Conservation (phyloP, 768 basidiomycete genomes). For the Leucogyrophana mollusca region DNA sequence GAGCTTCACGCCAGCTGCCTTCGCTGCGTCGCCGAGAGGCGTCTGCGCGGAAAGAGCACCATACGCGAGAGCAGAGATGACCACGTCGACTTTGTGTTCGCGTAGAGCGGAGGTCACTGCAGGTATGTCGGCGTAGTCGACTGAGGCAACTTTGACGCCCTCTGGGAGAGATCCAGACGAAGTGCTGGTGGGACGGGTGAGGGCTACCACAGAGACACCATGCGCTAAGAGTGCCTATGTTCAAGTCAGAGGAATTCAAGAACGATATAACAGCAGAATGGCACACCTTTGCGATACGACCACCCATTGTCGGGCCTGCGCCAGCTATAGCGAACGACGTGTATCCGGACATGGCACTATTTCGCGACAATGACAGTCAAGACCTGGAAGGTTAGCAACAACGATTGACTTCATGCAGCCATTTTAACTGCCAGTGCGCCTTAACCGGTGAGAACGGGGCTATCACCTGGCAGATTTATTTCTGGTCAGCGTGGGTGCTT, state of each 20-base stretch:
- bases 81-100: conserved; percentile 32
- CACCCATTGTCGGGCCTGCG: conserved; percentile 34
- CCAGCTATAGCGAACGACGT: conserved; percentile 36
- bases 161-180: conserved; percentile 13
- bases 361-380: too few species aligned
- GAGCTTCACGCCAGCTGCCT: conserved; percentile 34
- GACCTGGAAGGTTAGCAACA: not conserved
- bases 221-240: conserved; percentile 19
- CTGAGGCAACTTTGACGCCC: conserved; percentile 24
- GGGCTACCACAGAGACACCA: conserved; percentile 23
- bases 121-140: conserved; percentile 25
- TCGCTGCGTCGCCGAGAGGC: conserved; percentile 33
- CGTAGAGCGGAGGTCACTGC: conserved; percentile 24
- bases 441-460: too few species aligned
- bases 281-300: conserved; percentile 28
- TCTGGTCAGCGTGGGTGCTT: too few species aligned
- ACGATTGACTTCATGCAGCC: not conserved
- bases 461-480: too few species aligned
- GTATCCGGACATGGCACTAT: conserved; percentile 20
- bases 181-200: conserved; percentile 21
- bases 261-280: not conserved
- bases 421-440: too few species aligned
- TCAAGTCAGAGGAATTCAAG: not conserved
- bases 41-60: conserved; percentile 24
- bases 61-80: conserved; percentile 31